Percentiles rank a stretch among this genome's conserved stretches.
phyloP scores from a whole-genome alignment of 2,329 filamentous ascomycete species.

The Ceratocystis lukuohia region DNA sequence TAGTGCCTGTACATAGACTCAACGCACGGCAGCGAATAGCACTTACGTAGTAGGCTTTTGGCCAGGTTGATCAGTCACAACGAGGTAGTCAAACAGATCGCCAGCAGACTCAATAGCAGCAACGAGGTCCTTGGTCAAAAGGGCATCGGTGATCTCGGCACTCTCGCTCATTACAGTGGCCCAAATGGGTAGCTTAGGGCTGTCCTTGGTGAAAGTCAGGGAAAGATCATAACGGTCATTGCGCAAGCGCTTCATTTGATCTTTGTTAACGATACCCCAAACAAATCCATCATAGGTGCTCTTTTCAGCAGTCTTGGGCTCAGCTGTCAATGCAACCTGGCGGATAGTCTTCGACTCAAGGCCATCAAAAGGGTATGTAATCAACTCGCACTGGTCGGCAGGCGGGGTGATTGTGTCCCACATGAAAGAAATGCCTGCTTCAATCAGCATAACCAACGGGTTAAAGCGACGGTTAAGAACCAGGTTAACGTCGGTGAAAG shows the following conservation, averaged over 20 bases:
- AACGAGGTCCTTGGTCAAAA: constrained; percentile 79
- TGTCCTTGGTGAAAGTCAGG: constrained; percentile 84
- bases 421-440: constrained; percentile 59
- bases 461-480: constrained; percentile 78
- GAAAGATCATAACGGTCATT: constrained; percentile 91
- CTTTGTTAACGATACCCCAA: constrained; percentile 91
- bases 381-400: constrained; percentile 60
- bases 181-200: constrained; percentile 79
- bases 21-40: background rate
- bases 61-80: constrained; percentile 77
- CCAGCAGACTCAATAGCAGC: constrained; percentile 67
- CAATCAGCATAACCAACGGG: constrained; percentile 48
- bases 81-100: constrained; percentile 66
- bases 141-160: constrained; percentile 77
- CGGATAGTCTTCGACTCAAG: constrained; percentile 71
- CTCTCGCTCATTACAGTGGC: constrained; percentile 92
- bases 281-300: constrained; percentile 80
- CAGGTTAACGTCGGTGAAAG: constrained; percentile 77
- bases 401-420: constrained; percentile 61
- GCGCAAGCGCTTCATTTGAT: constrained; percentile 75
- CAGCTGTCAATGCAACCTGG: constrained; percentile 43
- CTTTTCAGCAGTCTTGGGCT: constrained; percentile 43
- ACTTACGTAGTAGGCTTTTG: constrained; percentile 75
- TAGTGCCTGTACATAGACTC: constrained; percentile 8
- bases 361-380: constrained; percentile 81